Conservation (phyloP, 2,329 filamentous ascomycete genomes). For the Beauveria brongniartii region DNA sequence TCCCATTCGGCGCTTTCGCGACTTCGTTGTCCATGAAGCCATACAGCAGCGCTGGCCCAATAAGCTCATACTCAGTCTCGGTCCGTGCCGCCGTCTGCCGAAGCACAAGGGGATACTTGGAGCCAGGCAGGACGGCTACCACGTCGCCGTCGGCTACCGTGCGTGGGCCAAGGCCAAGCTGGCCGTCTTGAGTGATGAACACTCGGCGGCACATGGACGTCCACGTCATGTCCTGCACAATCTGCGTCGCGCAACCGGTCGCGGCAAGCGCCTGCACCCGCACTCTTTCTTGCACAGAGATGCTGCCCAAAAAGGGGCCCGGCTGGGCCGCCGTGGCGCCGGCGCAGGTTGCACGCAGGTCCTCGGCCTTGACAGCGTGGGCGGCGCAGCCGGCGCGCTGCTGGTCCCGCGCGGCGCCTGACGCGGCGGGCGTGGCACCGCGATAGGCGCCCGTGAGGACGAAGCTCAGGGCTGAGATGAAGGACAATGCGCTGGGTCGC, state of each 20-base stretch:
- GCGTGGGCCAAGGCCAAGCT: constrained; percentile 8
- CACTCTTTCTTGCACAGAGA: not conserved
- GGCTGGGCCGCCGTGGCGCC: not conserved
- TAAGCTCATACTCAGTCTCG: not conserved
- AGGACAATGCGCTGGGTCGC: not conserved
- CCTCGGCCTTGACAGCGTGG: constrained; percentile 3
- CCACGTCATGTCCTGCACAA: constrained; percentile 13
- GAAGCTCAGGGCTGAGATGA: constrained; percentile 3
- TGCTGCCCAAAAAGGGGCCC: not conserved
- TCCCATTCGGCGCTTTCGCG: not conserved
- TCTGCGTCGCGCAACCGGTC: not conserved
- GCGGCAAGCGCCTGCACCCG: not conserved
- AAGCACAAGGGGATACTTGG: constrained; percentile 2
- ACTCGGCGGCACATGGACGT: constrained; percentile 11
- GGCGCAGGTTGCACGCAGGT: not conserved
- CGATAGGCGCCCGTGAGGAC: constrained; percentile 6
- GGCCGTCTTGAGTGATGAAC: not conserved
- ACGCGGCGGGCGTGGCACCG: not conserved
- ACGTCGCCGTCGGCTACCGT: not conserved
- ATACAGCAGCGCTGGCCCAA: constrained; percentile 4
- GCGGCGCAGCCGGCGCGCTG: constrained; percentile 5
- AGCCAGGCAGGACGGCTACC: not conserved
- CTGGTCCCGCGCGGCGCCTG: not conserved
- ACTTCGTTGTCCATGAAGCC: constrained; percentile 10
- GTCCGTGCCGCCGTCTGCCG: not conserved